phyloP scores from a whole-genome alignment of 1,284 basidiomycete genomes.

The Rhizopogon parksii region DNA sequence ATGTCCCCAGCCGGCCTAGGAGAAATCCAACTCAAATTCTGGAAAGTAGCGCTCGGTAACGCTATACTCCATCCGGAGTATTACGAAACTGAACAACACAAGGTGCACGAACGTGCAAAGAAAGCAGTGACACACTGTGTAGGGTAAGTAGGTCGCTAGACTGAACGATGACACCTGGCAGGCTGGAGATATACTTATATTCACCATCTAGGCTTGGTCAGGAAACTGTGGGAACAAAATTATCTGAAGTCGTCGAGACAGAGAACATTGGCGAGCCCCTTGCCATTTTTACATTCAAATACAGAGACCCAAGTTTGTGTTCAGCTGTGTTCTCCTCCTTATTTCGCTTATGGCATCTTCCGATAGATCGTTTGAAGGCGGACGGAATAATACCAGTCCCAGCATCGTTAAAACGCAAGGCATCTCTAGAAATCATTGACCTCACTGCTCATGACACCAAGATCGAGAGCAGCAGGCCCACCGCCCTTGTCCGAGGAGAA shows the following conservation, averaged over 20 bases:
- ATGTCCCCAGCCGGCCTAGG: conserved; percentile 15
- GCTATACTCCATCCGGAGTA: no score
- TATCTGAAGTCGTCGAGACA: not conserved
- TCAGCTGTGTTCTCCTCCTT: not conserved
- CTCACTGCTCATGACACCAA: conserved; percentile 12
- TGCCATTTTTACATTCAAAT: conserved; percentile 24
- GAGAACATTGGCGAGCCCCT: conserved; percentile 13
- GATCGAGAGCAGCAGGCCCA: conserved; percentile 4
- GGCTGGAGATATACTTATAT: not conserved
- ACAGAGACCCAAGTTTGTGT: conserved; percentile 21
- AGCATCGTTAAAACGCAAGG: conserved; percentile 5
- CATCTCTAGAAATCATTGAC: conserved; percentile 18
- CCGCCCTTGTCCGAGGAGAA: conserved; percentile 5
- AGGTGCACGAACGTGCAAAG: conserved; percentile 33
- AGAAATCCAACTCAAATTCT: conserved; percentile 14
- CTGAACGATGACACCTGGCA: not conserved
- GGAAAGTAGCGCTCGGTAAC: no score
- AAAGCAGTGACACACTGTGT: conserved; percentile 32
- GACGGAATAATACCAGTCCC: conserved; percentile 22
- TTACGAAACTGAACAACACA: conserved; percentile 11
- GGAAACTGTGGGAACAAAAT: conserved; percentile 9
- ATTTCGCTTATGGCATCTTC: not conserved
- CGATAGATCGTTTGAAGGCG: conserved; percentile 23
- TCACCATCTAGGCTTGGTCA: conserved; percentile 15
- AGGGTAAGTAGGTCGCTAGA: conserved; percentile 19